phyloP scores from a whole-genome alignment of 2,329 filamentous ascomycete species.

The Trichoderma hamatum region DNA sequence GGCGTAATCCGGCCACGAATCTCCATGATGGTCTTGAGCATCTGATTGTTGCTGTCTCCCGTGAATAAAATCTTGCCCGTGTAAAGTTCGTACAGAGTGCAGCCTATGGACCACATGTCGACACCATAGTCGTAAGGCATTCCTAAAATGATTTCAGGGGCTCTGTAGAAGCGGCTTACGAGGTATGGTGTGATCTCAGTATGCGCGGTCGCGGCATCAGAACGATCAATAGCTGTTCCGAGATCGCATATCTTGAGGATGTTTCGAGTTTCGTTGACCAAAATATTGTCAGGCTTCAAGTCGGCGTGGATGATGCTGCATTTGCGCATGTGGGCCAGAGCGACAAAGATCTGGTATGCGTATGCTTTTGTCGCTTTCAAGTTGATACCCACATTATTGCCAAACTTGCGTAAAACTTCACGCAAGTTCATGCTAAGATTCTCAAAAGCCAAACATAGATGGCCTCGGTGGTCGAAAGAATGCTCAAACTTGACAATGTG shows the following conservation, averaged over 20 bases:
- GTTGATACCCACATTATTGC: conserved; percentile 91
- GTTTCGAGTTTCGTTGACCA: conserved; percentile 83
- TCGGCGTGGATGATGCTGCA: conserved; percentile 95
- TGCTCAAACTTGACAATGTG: conserved; percentile 88
- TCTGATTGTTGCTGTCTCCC: conserved; percentile 95
- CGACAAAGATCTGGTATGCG: conserved; percentile 91
- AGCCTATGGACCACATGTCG: conserved; percentile 97
- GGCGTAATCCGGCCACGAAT: conserved; percentile 88
- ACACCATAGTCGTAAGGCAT: conserved; percentile 93
- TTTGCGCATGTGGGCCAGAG: conserved; percentile 82
- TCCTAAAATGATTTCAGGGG: conserved; percentile 96
- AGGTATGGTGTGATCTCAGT: conserved; percentile 93
- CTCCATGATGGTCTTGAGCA: conserved; percentile 96
- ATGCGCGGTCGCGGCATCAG: conserved; percentile 70
- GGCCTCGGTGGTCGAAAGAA: conserved; percentile 90
- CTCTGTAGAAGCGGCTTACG: conserved; percentile 95
- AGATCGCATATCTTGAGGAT: conserved; percentile 94
- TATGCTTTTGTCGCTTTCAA: conserved; percentile 84
- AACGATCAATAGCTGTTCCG: conserved; percentile 90
- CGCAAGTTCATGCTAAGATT: conserved; percentile 91
- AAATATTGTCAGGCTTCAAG: conserved; percentile 95
- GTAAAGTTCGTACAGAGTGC: conserved; percentile 94
- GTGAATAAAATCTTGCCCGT: conserved; percentile 97
- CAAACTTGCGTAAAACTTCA: conserved; percentile 94
- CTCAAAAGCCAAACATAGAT: conserved; percentile 96